phyloP scores from a whole-genome alignment of 2,329 filamentous ascomycete species.

The Cladorrhinum sp. region DNA sequence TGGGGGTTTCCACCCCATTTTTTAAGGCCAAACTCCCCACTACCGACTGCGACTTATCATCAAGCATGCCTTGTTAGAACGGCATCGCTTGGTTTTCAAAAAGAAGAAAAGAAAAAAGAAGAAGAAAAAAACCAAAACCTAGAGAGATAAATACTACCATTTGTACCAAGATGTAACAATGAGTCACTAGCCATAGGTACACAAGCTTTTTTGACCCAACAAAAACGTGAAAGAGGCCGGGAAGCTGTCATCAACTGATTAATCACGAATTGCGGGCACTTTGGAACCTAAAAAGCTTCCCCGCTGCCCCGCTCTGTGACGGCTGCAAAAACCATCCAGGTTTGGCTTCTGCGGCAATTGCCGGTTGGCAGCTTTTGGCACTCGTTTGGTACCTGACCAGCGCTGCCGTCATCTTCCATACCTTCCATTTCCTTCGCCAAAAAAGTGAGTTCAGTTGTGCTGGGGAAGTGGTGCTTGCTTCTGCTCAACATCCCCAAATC shows the following conservation, averaged over 20 bases:
- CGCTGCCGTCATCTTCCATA: constrained; percentile 27
- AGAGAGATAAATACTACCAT: too few species aligned
- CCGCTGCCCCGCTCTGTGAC: constrained; percentile 21
- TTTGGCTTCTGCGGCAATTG: constrained; percentile 22
- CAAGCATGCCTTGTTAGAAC: too few species aligned
- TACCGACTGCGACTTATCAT: neutral
- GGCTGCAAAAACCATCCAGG: neutral
- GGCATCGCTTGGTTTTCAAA: too few species aligned
- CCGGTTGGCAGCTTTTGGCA: constrained; percentile 15
- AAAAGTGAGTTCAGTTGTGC: constrained; percentile 13
- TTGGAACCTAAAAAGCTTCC: neutral
- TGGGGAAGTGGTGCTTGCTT: constrained; percentile 11
- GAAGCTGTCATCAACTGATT: neutral
- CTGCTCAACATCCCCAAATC: constrained; percentile 15
- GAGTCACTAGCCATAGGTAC: neutral
- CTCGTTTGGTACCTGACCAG: constrained; percentile 28
- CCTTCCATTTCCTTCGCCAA: constrained; percentile 20
- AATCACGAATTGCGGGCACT: neutral
- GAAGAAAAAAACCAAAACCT: too few species aligned
- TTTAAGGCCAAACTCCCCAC: neutral
- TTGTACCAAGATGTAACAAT: neutral
- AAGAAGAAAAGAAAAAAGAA: too few species aligned
- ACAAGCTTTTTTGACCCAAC: neutral
- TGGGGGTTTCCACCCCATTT: neutral
- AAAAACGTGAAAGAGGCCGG: neutral